Conservation (phyloP, 225 moss, liverwort and hornwort species). For the Climacium dendroides region DNA sequence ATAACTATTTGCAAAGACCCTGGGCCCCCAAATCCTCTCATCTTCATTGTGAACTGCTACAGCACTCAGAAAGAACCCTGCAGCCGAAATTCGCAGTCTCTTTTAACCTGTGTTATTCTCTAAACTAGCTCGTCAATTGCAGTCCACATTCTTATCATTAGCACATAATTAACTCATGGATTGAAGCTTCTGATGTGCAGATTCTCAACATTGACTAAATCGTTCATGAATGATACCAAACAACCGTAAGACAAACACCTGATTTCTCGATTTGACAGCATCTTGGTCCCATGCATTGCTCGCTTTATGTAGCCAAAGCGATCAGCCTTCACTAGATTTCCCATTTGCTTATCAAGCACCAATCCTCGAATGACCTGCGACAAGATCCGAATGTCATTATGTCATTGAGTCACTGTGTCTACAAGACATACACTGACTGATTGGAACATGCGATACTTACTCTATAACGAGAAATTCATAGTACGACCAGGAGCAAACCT, state of each 20-base stretch:
- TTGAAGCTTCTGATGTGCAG: background rate
- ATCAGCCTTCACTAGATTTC: constrained; percentile 83
- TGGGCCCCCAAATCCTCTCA: background rate
- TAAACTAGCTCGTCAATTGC: background rate
- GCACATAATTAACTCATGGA: background rate
- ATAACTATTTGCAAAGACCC: background rate
- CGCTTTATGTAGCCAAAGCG: constrained; percentile 87
- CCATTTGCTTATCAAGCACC: constrained; percentile 74
- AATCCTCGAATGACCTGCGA: constrained; percentile 74
- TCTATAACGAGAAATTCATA: background rate
- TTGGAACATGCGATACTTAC: background rate
- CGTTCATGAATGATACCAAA: background rate
- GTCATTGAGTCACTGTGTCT: background rate
- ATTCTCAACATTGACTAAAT: background rate
- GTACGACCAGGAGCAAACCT: background rate
- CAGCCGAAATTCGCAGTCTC: background rate
- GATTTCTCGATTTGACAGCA: constrained; percentile 84
- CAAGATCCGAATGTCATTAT: background rate
- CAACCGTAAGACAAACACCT: constrained; percentile 19
- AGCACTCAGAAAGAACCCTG: background rate
- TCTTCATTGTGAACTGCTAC: background rate
- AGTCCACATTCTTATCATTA: background rate
- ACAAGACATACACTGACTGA: background rate
- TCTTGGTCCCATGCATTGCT: constrained; percentile 87
- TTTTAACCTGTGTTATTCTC: background rate